Percentiles rank a stretch among this genome's conserved stretches.
These are phyloP conservation scores for Neonectria faginata DNA, from an alignment of 2,329 filamentous ascomycete genomes.

Conservation along the genomic window DNA sequence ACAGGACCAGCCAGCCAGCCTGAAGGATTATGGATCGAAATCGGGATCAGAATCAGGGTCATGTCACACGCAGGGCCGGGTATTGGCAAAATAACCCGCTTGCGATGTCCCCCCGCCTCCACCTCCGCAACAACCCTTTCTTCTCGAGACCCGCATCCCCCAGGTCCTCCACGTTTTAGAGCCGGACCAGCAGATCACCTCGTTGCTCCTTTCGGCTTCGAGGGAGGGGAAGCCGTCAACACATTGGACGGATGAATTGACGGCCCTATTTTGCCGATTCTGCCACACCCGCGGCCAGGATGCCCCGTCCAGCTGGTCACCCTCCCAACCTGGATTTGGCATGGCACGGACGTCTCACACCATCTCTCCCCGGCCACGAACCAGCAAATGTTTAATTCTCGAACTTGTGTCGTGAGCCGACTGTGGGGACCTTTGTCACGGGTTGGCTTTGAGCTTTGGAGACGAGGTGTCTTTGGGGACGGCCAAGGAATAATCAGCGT, in stretches of 20 bases:
- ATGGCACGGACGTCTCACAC: slow-evolving; percentile 13
- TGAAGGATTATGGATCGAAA: no score
- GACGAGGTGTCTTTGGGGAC: not conserved
- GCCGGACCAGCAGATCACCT: slow-evolving; percentile 27
- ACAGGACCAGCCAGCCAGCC: not conserved
- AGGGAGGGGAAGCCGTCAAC: slow-evolving; percentile 27
- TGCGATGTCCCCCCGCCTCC: slow-evolving; percentile 6
- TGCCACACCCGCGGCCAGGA: slow-evolving; percentile 36
- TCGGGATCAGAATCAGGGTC: slow-evolving; percentile 22
- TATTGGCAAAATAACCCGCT: slow-evolving; percentile 23
- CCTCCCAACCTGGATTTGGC: not conserved
- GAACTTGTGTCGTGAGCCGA: not conserved
- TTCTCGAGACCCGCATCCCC: slow-evolving; percentile 26
- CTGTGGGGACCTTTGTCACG: not conserved
- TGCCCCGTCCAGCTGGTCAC: slow-evolving; percentile 14
- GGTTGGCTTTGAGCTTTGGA: not conserved
- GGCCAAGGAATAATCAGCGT: not conserved
- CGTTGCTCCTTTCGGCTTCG: slow-evolving; percentile 29
- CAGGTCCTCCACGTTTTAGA: slow-evolving; percentile 38
- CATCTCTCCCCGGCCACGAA: slow-evolving; percentile 3
- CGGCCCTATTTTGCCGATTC: slow-evolving; percentile 43
- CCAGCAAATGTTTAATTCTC: slow-evolving; percentile 9
- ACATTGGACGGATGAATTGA: slow-evolving; percentile 42
- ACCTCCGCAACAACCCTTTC: slow-evolving; percentile 4
- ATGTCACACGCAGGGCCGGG: slow-evolving; percentile 24